Evolutionary conservation across 805 yeast species (phyloP), one percentile per base, ranked within the genome.

Genomic region (Barnettozyma vustinii): DNA sequence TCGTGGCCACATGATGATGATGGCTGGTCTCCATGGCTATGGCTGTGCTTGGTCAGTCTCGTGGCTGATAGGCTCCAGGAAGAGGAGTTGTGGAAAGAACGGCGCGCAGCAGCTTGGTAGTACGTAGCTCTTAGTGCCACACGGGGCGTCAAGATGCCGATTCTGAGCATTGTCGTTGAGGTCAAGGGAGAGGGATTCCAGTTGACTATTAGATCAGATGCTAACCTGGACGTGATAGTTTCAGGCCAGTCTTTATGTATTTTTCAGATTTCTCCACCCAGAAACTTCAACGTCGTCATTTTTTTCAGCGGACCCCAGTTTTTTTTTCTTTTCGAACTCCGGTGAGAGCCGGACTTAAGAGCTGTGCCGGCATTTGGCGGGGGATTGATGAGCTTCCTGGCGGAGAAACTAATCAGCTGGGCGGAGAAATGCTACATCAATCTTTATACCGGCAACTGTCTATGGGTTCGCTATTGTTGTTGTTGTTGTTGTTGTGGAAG

Each of bases 11-110:
- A 21, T 25, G 44, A 26, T 4, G 25, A 33, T 18, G 39, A 20
- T 8, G 21, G 15, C 23, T 36, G 5, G 21, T 35, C 49, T 40
- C 36, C 45, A 20, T 68, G 71, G 7, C 49, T 46, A 41, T 59
- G 62, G 16, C 37, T 42, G 40, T 69, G 73, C 4, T 40, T 16
- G 5, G 65, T 51, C n/a, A 45, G 18, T 8, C 45, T 48, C 33
- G 53, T 33, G 37, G 39, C 45, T 3, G 53, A 51, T 12, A 16
- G 16, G 9, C 21, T 37, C 4, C 44, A 35, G 16, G 40, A 40
- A 18, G 35, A 37, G 15, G 46, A 26, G n/a, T 15, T 12, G 40
- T 48, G 52, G 26, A 46, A 37, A 7, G 45, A 45, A 19, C 52
- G 56, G 8, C 21, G 21, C 5, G 48, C n/a, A 26, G 25, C 25